phyloP scores from a whole-genome alignment of 2,329 filamentous ascomycete species.

The Penicillium sp. region DNA sequence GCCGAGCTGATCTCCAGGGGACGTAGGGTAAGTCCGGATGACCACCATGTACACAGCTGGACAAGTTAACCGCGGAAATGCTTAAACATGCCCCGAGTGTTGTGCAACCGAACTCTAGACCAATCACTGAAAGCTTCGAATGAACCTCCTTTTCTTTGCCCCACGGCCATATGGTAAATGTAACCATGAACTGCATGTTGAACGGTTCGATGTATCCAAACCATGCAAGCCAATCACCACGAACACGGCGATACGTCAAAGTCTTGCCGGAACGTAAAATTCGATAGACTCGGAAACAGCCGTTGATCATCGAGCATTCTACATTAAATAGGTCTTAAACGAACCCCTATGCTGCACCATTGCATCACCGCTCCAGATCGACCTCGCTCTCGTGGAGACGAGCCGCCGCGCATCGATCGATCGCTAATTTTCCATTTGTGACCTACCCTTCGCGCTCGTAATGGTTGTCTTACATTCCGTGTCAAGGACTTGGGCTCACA shows the following conservation, averaged over 20 bases:
- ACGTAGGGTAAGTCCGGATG: neutral
- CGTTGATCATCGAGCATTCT: conserved; percentile 17
- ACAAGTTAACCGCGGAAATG: neutral
- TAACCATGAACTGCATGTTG: neutral
- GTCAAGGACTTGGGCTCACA: conserved; percentile 2
- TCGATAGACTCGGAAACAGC: conserved; percentile 17
- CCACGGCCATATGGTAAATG: neutral
- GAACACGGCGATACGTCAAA: neutral
- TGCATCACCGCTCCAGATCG: conserved; percentile 15
- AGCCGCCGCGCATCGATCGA: conserved; percentile 18
- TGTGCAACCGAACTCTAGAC: neutral
- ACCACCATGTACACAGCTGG: neutral
- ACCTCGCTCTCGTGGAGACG: conserved; percentile 16
- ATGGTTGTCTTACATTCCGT: neutral
- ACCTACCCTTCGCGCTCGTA: conserved; percentile 10
- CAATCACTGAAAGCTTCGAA: neutral
- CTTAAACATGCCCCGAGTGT: neutral
- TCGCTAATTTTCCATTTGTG: conserved; percentile 15
- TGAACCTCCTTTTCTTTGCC: neutral
- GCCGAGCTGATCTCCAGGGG: conserved; percentile 2
- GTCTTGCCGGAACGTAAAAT: conserved; percentile 8
- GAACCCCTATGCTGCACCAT: conserved; percentile 12
- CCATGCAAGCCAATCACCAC: conserved; percentile 6
- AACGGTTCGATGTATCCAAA: conserved; percentile 15
- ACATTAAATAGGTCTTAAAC: conserved; percentile 8